Conservation (phyloP, 2,329 filamentous ascomycete genomes). For the Diplodia scrobiculata region DNA sequence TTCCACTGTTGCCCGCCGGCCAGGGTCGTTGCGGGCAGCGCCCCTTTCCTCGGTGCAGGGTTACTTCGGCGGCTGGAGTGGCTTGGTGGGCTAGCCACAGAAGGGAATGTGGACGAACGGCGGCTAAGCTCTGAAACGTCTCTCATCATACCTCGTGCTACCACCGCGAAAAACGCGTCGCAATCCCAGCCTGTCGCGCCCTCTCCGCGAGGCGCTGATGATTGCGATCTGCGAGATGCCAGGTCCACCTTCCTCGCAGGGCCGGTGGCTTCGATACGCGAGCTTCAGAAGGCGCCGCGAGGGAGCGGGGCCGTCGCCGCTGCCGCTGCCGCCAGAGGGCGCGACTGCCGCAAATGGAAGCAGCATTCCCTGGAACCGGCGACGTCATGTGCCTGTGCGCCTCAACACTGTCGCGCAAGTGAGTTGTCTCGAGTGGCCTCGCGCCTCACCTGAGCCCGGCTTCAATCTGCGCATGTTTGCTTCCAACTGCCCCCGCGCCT, state of each 20-base stretch:
- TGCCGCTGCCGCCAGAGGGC: not conserved
- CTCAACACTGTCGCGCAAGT: not conserved
- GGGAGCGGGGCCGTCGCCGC: not conserved
- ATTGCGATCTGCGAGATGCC: constrained; percentile 19
- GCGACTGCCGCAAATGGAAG: constrained; percentile 5
- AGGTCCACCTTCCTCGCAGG: not conserved
- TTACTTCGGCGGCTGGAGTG: not conserved
- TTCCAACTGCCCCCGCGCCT: not conserved
- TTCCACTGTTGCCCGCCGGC: too few species aligned
- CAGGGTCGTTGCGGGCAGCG: not conserved
- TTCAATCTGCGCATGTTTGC: constrained; percentile 11
- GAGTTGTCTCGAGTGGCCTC: not conserved
- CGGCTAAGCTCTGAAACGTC: constrained; percentile 23
- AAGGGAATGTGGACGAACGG: constrained; percentile 20
- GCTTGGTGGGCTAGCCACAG: not conserved
- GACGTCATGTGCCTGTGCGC: constrained; percentile 9
- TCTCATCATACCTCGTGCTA: constrained; percentile 9
- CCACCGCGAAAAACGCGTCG: not conserved
- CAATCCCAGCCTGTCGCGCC: constrained; percentile 11
- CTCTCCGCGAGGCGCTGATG: not conserved
- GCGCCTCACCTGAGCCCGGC: constrained; percentile 1
- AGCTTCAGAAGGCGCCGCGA: not conserved
- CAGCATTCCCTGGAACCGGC: constrained; percentile 2
- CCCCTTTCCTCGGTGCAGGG: not conserved
- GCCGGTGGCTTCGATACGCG: too few species aligned